These are phyloP conservation scores for Colletotrichum sojae DNA, from an alignment of 2,329 filamentous ascomycete genomes.

Conservation along the genomic window DNA sequence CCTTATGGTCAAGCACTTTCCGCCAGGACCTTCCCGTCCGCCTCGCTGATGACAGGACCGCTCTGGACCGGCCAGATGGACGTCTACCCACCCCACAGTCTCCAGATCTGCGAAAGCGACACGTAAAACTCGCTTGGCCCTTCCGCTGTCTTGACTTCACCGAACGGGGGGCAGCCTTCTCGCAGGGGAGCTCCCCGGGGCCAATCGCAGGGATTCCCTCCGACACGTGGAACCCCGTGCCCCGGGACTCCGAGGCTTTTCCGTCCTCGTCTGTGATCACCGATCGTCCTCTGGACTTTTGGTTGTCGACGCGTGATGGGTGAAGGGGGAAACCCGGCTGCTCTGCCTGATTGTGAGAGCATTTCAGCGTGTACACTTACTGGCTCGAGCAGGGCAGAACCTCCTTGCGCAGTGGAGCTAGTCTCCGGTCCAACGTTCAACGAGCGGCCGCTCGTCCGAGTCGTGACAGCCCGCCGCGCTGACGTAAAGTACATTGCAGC, in stretches of 20 bases:
- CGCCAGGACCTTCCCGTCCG: conserved; percentile 3
- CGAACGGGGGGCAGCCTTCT: neutral
- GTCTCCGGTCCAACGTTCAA: too few relatives aligned
- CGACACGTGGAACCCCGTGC: conserved; percentile 23
- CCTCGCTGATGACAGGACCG: conserved; percentile 21
- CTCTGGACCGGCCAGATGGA: neutral
- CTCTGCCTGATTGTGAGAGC: too few relatives aligned
- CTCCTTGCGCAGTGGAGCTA: too few relatives aligned
- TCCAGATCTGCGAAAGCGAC: conserved; percentile 26
- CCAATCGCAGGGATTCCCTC: conserved; percentile 27
- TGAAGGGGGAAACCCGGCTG: too few relatives aligned
- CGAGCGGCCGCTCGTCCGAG: too few relatives aligned
- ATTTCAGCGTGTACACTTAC: too few relatives aligned
- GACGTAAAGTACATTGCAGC: neutral
- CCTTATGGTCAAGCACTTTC: neutral
- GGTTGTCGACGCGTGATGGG: too few relatives aligned
- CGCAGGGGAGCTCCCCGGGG: conserved; percentile 13
- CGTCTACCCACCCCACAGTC: neutral
- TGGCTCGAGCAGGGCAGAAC: too few relatives aligned
- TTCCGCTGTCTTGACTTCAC: neutral
- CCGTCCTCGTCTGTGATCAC: neutral
- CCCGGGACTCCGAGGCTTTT: conserved; percentile 18
- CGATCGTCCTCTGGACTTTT: neutral
- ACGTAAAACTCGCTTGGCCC: conserved; percentile 7
- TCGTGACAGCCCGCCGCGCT: neutral